A percentile compares a stretch with the other conserved stretches of the same genome.
These are phyloP conservation scores for Ceratocystis albifundus DNA, from an alignment of 2,329 filamentous ascomycete species.

Conservation along the genomic window DNA sequence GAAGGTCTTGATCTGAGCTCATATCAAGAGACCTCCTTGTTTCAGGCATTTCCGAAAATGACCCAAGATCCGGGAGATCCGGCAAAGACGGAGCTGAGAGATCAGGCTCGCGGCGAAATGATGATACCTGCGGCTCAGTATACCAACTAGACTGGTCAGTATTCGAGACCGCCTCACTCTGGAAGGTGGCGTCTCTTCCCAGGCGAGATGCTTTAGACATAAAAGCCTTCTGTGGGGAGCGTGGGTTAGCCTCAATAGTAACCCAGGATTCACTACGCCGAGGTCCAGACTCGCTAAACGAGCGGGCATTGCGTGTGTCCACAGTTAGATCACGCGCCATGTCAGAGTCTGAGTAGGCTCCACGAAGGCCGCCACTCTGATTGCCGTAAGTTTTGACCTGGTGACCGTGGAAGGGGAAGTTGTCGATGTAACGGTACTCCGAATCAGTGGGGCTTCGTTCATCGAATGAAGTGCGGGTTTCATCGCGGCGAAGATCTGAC, in stretches of 20 bases:
- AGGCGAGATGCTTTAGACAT: neutral
- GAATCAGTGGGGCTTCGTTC: constrained; percentile 15
- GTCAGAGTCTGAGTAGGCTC: constrained; percentile 17
- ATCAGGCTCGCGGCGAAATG: constrained; percentile 8
- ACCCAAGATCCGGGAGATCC: constrained; percentile 16
- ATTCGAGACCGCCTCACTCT: neutral
- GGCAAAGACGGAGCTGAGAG: constrained; percentile 15
- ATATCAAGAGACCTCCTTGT: neutral
- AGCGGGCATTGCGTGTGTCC: neutral
- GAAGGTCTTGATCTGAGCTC: constrained; percentile 9
- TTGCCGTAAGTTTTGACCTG: constrained; percentile 5
- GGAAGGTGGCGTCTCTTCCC: constrained; percentile 18
- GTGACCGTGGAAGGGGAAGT: constrained; percentile 18
- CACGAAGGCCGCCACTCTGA: constrained; percentile 3
- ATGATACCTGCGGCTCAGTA: constrained; percentile 15
- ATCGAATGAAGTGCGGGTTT: constrained; percentile 16
- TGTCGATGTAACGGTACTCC: constrained; percentile 19
- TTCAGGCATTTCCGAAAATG: constrained; percentile 16
- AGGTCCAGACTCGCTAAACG: constrained; percentile 14
- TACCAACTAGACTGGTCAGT: constrained; percentile 21
- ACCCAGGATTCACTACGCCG: constrained; percentile 21
- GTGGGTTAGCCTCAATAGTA: constrained; percentile 18
- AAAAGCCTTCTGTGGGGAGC: constrained; percentile 17
- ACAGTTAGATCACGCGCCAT: constrained; percentile 14
- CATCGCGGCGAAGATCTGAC: constrained; percentile 17